These are phyloP conservation scores for Filobasidium uniguttulatum DNA, from an alignment of 1,284 basidiomycete genomes.

Conservation along the genomic window DNA sequence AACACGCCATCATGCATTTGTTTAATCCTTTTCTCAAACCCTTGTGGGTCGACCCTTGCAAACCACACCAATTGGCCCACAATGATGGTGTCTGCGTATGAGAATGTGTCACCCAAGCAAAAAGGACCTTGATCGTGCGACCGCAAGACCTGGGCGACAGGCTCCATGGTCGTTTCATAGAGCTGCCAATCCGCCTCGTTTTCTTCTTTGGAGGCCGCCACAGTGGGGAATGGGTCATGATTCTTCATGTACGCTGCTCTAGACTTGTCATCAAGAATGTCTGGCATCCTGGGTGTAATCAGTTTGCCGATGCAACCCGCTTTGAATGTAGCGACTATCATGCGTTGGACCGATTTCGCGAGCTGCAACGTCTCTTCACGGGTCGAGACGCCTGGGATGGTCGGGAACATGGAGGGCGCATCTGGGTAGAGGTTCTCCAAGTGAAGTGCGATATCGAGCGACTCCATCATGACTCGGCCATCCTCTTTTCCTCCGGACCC, in stretches of 20 bases:
- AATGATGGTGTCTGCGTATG: slow-evolving; percentile 15
- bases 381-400: neutral
- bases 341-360: neutral
- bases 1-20: slow-evolving; percentile 7
- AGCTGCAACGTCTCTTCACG: slow-evolving; percentile 1
- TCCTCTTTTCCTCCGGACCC: slow-evolving; percentile 2
- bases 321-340: neutral
- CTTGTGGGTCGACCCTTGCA: slow-evolving; percentile 2
- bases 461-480: slow-evolving; percentile 9
- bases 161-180: slow-evolving; percentile 2
- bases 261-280: slow-evolving; percentile 13
- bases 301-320: neutral
- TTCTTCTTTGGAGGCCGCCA: neutral
- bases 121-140: slow-evolving; percentile 10
- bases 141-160: slow-evolving; percentile 2
- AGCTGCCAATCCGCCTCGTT: slow-evolving; percentile 9
- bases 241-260: too few relatives aligned
- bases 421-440: slow-evolving; percentile 12
- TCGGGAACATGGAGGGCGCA: neutral
- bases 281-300: slow-evolving; percentile 4
- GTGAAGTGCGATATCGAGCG: slow-evolving; percentile 11
- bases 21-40: slow-evolving; percentile 7
- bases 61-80: slow-evolving; percentile 16
- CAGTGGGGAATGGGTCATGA: slow-evolving; percentile 11
- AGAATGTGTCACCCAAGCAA: slow-evolving; percentile 6